Conservation (phyloP, 306 rosid genomes). For the Castanopsis chinensis region DNA sequence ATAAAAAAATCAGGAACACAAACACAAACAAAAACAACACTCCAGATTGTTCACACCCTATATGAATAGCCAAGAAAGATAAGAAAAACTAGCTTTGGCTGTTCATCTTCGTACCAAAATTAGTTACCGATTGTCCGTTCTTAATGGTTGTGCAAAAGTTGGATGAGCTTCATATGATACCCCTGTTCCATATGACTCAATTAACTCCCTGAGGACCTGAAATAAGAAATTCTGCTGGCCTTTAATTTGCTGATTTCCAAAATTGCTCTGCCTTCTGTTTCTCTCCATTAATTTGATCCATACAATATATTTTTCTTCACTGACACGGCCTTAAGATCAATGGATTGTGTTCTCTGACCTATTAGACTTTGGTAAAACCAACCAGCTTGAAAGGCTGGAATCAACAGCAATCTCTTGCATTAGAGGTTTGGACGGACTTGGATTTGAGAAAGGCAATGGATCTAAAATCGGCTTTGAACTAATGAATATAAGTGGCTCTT, state of each 20-base stretch:
- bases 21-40: conserved; percentile 35
- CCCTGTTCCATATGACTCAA: background rate
- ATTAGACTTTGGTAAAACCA: conserved; percentile 38
- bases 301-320: conserved; percentile 8
- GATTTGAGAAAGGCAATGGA: conserved; percentile 29
- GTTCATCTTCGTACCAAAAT: conserved; percentile 8
- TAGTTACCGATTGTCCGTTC: conserved; percentile 11
- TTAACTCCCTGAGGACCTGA: background rate
- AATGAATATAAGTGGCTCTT: conserved; percentile 22
- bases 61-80: conserved; percentile 21
- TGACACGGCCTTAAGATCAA: conserved; percentile 31
- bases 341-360: conserved; percentile 31
- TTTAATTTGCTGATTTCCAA: background rate
- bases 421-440: conserved; percentile 46
- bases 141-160: conserved; percentile 8
- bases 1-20: conserved; percentile 36
- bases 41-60: conserved; percentile 28
- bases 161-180: conserved; percentile 3
- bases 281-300: conserved; percentile 6
- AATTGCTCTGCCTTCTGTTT: background rate
- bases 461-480: conserved; percentile 28
- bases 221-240: background rate
- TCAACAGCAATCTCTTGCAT: conserved; percentile 64
- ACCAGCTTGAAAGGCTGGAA: conserved; percentile 83
- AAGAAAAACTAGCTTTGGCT: conserved; percentile 16